phyloP scores from a whole-genome alignment of 2,329 filamentous ascomycete genomes.

The Fusarium dlaminii region DNA sequence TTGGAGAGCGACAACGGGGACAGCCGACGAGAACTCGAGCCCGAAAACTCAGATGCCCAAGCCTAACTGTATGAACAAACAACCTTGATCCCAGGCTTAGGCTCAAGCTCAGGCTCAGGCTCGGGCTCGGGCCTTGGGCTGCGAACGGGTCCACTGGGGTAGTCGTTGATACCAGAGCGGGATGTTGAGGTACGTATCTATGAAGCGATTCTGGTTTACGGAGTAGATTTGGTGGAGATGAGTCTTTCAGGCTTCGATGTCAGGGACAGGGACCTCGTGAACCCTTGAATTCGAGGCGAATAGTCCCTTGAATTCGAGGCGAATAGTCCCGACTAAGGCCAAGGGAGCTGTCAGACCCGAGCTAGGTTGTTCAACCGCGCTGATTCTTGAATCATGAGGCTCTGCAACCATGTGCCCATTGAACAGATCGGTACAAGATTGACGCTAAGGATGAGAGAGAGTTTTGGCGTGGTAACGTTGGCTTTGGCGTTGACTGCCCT shows the following conservation, averaged over 20 bases:
- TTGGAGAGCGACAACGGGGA: conserved; percentile 18
- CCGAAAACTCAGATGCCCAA: conserved; percentile 33
- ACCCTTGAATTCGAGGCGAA: conserved; percentile 21
- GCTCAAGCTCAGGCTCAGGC: conserved; percentile 9
- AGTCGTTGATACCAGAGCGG: background rate
- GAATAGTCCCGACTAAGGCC: conserved; percentile 9
- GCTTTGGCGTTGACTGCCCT: conserved; percentile 2
- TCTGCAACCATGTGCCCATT: conserved; percentile 29
- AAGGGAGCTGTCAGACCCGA: conserved; percentile 19
- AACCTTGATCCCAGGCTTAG: conserved; percentile 17
- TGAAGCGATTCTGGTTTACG: background rate
- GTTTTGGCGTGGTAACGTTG: conserved; percentile 24
- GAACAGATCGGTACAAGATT: conserved; percentile 1
- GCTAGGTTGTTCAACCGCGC: conserved; percentile 19
- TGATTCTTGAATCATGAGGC: conserved; percentile 39
- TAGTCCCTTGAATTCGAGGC: conserved; percentile 18
- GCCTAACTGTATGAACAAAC: conserved; percentile 8
- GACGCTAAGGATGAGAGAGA: background rate
- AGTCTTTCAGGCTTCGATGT: conserved; percentile 21
- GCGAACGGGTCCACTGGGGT: conserved; percentile 25
- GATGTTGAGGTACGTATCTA: background rate
- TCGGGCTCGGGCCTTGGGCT: conserved; percentile 16
- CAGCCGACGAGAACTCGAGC: conserved; percentile 19
- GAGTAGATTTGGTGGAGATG: conserved; percentile 16
- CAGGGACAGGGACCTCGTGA: conserved; percentile 30